phyloP scores from a whole-genome alignment of 1,284 basidiomycete species.

The Kalmanozyma brasiliensis region DNA sequence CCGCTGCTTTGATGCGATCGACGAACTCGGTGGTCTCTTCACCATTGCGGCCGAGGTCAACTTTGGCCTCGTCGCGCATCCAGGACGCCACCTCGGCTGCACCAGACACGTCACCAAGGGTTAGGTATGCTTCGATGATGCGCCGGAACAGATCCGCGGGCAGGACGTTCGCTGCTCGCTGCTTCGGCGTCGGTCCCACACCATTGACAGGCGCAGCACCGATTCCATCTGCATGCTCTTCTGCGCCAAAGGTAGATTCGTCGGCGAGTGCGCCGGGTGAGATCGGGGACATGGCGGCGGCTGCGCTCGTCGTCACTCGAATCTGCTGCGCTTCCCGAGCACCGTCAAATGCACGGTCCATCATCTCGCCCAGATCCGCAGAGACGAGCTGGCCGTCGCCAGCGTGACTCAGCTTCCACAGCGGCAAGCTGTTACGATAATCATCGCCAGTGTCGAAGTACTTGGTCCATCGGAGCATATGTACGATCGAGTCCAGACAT shows the following conservation, averaged over 20 bases:
- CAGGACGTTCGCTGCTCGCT: slow-evolving; percentile 23
- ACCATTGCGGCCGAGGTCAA: slow-evolving; percentile 11
- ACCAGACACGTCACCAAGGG: slow-evolving; percentile 26
- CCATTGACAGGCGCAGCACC: not conserved
- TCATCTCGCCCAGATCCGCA: slow-evolving; percentile 26
- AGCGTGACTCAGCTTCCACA: slow-evolving; percentile 27
- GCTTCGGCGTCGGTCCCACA: slow-evolving; percentile 1
- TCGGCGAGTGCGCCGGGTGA: not conserved
- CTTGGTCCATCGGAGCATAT: slow-evolving; percentile 31
- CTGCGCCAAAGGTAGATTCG: not conserved
- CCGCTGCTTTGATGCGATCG: slow-evolving; percentile 27
- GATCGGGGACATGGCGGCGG: slow-evolving; percentile 11
- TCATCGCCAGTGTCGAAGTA: slow-evolving; percentile 42
- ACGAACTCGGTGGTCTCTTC: slow-evolving; percentile 21
- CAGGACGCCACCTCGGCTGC: slow-evolving; percentile 46
- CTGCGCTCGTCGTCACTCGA: slow-evolving; percentile 3
- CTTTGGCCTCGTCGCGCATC: slow-evolving; percentile 49
- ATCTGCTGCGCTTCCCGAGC: too few species aligned
- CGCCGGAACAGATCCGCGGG: slow-evolving; percentile 24
- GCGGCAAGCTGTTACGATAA: slow-evolving; percentile 14
- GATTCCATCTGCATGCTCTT: not conserved
- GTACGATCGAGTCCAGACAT: slow-evolving; percentile 26
- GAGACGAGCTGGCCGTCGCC: slow-evolving; percentile 21
- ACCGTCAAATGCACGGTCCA: too few species aligned
- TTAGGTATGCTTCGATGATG: slow-evolving; percentile 36